Evolutionary conservation across 108 stramenopile genomes (phyloP).

Genomic region (Nitzschia sp.): DNA sequence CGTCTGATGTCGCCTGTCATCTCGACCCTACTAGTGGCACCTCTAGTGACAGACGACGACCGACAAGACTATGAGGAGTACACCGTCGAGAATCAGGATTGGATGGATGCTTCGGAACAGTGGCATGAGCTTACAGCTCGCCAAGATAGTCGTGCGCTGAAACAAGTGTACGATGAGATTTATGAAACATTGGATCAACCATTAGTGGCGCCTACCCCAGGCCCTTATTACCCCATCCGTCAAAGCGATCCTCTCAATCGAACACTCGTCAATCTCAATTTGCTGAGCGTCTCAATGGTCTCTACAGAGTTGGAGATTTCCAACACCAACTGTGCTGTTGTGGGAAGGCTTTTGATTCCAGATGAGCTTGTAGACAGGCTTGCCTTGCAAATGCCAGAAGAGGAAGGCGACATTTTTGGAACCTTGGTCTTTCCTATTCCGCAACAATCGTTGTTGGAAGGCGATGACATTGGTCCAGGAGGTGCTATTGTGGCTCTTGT

Average conservation of each 20-base stretch:
- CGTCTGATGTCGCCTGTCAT: background rate
- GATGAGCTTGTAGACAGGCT: background rate
- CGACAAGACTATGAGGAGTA: background rate
- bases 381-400: background rate
- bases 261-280: background rate
- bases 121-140: background rate
- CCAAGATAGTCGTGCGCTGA: background rate
- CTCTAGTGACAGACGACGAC: background rate
- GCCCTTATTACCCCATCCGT: slow-evolving; percentile 7
- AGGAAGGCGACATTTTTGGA: background rate
- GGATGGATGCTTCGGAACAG: background rate
- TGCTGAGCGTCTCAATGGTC: background rate
- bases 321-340: background rate
- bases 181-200: background rate
- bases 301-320: background rate
- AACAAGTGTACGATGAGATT: background rate
- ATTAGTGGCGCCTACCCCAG: background rate
- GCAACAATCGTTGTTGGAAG: background rate
- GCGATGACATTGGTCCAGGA: background rate
- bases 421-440: slow-evolving; percentile 1
- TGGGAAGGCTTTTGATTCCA: background rate
- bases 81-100: background rate
- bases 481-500: background rate
- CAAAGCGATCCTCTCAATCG: background rate
- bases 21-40: background rate